These are phyloP conservation scores for Akanthomyces muscarius DNA, from an alignment of 2,329 filamentous ascomycete species.

Conservation along the genomic window DNA sequence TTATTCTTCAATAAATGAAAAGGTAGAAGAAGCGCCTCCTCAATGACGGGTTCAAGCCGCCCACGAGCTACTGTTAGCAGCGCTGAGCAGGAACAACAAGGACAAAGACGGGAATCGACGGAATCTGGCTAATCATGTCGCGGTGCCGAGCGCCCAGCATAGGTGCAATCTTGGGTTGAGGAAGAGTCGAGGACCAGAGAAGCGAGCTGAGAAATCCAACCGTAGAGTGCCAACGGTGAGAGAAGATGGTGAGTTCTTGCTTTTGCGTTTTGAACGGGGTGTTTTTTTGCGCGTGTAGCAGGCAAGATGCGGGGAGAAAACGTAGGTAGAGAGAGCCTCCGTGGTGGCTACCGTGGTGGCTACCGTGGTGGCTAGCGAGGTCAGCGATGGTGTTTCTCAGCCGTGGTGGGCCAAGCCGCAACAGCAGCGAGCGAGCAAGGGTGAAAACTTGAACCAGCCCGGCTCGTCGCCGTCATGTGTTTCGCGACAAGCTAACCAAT, in stretches of 20 bases:
- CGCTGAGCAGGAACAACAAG: conserved; percentile 14
- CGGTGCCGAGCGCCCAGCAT: conserved; percentile 7
- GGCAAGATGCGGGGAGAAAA: background rate
- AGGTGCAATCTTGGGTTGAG: background rate
- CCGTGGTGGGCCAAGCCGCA: too few relatives aligned
- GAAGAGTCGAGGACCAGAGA: background rate
- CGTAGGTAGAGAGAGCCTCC: background rate
- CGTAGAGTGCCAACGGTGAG: background rate
- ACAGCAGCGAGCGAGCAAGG: too few relatives aligned
- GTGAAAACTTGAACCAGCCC: too few relatives aligned
- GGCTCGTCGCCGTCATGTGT: too few relatives aligned
- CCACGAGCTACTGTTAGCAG: conserved; percentile 19
- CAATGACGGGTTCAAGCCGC: conserved; percentile 14
- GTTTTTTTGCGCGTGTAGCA: background rate
- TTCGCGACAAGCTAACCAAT: background rate
- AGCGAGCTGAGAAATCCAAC: background rate
- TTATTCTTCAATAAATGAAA: background rate
- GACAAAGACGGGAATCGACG: conserved; percentile 2
- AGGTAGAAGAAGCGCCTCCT: background rate
- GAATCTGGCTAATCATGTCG: conserved; percentile 15
- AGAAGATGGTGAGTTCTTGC: background rate
- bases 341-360: background rate
- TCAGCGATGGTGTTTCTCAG: too few relatives aligned
- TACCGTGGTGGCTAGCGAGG: background rate
- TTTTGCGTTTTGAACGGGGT: background rate